Evolutionary conservation across 176 grass and related monocot genomes (phyloP).

Genomic region (Triticum dicoccoides): DNA sequence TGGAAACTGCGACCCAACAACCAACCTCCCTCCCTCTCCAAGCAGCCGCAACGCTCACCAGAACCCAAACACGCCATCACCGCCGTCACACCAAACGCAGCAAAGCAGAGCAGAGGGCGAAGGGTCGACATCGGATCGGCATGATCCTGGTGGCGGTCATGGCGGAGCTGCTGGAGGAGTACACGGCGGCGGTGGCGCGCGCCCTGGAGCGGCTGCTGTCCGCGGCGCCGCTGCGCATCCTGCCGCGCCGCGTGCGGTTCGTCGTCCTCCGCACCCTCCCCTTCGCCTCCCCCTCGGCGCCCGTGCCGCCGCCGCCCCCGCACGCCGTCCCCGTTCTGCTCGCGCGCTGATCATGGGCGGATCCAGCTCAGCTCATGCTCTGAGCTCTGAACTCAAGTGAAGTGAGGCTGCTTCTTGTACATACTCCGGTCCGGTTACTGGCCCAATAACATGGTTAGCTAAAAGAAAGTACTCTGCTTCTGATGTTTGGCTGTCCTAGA

Average conservation of each 20-base stretch:
- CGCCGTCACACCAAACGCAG: not conserved
- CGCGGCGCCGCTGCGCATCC: slow-evolving; percentile 27
- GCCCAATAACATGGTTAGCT: not conserved
- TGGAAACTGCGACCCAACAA: not conserved
- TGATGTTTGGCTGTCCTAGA: not conserved
- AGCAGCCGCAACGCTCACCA: not conserved
- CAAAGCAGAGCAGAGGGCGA: too few species aligned
- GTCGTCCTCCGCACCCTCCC: slow-evolving; percentile 48
- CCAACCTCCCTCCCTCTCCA: too few species aligned
- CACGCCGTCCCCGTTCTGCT: not conserved
- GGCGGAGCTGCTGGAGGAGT: slow-evolving; percentile 49
- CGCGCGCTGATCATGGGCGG: not conserved
- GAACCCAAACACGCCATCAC: not conserved
- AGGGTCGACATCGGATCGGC: not conserved
- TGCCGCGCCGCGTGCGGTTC: slow-evolving; percentile 42
- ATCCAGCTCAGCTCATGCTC: not conserved
- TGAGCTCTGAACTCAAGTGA: not conserved
- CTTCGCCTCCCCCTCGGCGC: slow-evolving; percentile 5
- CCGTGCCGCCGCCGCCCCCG: not conserved
- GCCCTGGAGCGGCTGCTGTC: slow-evolving; percentile 49
- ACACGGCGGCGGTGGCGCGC: slow-evolving; percentile 42
- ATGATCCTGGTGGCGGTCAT: slow-evolving; percentile 57
- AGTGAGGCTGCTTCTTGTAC: not conserved
- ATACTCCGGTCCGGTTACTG: not conserved
- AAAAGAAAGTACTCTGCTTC: not conserved